Conservation (phyloP, 2,329 filamentous ascomycete genomes). For the Apiospora pterosperma region DNA sequence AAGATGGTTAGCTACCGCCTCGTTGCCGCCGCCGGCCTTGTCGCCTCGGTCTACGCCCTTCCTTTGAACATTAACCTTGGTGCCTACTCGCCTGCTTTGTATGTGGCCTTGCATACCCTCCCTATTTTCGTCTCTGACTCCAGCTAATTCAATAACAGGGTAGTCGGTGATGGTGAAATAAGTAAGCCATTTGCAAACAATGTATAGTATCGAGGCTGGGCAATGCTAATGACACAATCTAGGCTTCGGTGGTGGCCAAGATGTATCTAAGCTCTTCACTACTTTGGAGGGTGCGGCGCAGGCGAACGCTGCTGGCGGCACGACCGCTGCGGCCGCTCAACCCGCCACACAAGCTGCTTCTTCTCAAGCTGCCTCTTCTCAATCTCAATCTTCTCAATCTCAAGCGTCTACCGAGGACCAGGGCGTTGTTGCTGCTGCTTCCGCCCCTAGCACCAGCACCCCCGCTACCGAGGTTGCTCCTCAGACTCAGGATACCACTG, state of each 20-base stretch:
- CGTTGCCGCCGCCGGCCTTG: slow-evolving; percentile 32
- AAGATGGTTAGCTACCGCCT: slow-evolving; percentile 34
- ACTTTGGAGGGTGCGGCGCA: slow-evolving; percentile 43
- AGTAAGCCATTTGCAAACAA: too few species aligned
- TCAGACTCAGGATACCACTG: slow-evolving; percentile 3
- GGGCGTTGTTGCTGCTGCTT: slow-evolving; percentile 13
- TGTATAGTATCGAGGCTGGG: too few species aligned
- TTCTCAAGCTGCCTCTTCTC: background rate
- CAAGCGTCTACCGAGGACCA: background rate
- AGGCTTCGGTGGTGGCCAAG: slow-evolving; percentile 37
- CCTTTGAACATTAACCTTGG: slow-evolving; percentile 42
- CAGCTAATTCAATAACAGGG: slow-evolving; percentile 19
- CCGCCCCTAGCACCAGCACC: slow-evolving; percentile 13
- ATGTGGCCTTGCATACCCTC: slow-evolving; percentile 15
- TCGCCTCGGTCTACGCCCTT: slow-evolving; percentile 30
- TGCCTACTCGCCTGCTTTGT: slow-evolving; percentile 41
- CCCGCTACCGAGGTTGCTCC: slow-evolving; percentile 16
- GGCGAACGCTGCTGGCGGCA: slow-evolving; percentile 22
- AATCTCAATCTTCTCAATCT: background rate
- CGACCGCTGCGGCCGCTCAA: slow-evolving; percentile 16
- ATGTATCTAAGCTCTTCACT: slow-evolving; percentile 42
- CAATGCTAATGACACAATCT: too few species aligned
- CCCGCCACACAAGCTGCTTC: slow-evolving; percentile 18
- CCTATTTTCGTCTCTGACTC: background rate
- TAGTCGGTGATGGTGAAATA: slow-evolving; percentile 33